Base-by-base conservation (phyloP, 208 protist genomes). In the Angomonas deanei region DNA sequence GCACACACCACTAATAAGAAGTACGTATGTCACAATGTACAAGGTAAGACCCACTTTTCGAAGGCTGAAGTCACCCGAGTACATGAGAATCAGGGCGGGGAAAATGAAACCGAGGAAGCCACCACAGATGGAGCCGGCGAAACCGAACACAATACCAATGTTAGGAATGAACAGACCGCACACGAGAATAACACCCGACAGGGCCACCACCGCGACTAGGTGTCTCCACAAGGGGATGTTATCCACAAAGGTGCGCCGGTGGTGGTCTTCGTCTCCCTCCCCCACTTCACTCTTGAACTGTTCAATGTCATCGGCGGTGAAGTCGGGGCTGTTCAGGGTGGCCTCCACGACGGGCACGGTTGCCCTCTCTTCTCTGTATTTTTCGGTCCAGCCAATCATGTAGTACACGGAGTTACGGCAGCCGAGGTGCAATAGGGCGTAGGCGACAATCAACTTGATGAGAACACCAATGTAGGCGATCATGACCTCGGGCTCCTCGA, bases 41-140 rank as follows among this genome's bases (percentile, higher is more conserved):
- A 72, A 63, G n/a, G 82, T 39, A 47, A 49, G 73, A 10, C 73
- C 77, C 1, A 74, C 61, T 19, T 56, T 61, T 24, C 26, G 32
- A n/a, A 82, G 17, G 24, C 62, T 74, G 57, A 72, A 86, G 61
- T 63, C 28, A 36, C 79, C 76, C 15, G 70, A 62, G 56, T 90
- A 86, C 74, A 90, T 90, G 32, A 75, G 70, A 59, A 86, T 78
- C 5, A 90, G 66, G 0, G 80, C 68, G 0, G 76, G 76, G 33
- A 84, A 77, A 58, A 87, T 80, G 58, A 84, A 76, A 24, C 77
- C 74, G 27, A 86, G 77, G 59, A 87, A 72, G 30, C 71, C 72
- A 19, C 77, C 74, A 61, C 74, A 86, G 64, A 91, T 69, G 50
- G 67, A 61, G 23, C 80, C 79, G n/a, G 70, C 53, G 0, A 91